These are phyloP conservation scores for Lithocarpus polystachyus DNA, from an alignment of 306 rosid genomes.

Conservation along the genomic window DNA sequence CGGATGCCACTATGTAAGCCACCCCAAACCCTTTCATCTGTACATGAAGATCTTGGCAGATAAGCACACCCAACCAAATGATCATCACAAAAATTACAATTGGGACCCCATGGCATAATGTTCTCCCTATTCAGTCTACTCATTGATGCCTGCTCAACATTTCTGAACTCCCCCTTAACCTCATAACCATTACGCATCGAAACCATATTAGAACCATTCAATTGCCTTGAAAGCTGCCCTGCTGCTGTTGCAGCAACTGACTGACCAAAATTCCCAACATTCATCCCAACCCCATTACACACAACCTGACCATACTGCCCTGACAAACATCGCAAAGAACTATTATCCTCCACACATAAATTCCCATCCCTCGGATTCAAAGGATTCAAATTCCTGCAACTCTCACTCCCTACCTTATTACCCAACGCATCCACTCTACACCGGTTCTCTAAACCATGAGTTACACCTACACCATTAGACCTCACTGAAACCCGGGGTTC, in stretches of 20 bases:
- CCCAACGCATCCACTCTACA: neutral
- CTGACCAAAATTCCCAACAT: neutral
- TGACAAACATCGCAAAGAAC: neutral
- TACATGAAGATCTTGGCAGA: neutral
- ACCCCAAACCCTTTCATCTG: neutral
- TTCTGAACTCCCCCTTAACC: neutral
- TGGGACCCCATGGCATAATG: conserved; percentile 12
- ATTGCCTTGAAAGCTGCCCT: neutral
- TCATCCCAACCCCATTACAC: conserved; percentile 2
- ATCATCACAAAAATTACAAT: neutral
- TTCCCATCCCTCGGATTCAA: conserved; percentile 27
- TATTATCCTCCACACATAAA: conserved; percentile 1
- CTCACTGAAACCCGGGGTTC: neutral
- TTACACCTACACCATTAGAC: neutral
- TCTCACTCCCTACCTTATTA: neutral
- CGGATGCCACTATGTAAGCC: conserved; percentile 11
- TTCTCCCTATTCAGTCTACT: conserved; percentile 20
- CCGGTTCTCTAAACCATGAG: neutral
- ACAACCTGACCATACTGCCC: neutral
- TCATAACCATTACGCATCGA: neutral
- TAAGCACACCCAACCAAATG: neutral
- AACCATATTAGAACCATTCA: neutral
- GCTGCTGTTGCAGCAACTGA: neutral
- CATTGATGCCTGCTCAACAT: neutral
- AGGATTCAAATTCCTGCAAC: neutral